These are phyloP conservation scores for Aspergillus sp. DNA, from an alignment of 2,329 filamentous ascomycete species.

Conservation along the genomic window DNA sequence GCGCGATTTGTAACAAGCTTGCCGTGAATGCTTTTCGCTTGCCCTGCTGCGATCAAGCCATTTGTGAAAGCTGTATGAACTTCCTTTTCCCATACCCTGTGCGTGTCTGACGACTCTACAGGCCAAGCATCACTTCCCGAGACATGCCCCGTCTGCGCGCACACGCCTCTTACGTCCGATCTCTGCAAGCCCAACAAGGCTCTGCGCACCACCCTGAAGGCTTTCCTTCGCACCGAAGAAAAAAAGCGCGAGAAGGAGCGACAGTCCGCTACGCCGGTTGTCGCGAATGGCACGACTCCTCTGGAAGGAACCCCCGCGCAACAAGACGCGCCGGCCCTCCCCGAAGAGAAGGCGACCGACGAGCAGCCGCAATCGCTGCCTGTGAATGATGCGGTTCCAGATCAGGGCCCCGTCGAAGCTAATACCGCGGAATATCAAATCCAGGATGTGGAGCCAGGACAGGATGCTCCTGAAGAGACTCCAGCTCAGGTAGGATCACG, in stretches of 20 bases:
- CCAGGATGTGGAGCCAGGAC: slow-evolving; percentile 8
- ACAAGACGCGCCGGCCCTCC: slow-evolving; percentile 17
- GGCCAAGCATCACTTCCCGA: slow-evolving; percentile 73
- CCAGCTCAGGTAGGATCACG: slow-evolving; percentile 19
- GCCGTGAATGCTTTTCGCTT: slow-evolving; percentile 88
- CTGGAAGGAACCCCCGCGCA: slow-evolving; percentile 19
- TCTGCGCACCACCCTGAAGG: slow-evolving; percentile 86
- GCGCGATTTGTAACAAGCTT: slow-evolving; percentile 87
- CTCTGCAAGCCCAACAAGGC: slow-evolving; percentile 88
- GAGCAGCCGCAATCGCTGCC: slow-evolving; percentile 5
- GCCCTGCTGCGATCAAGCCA: slow-evolving; percentile 92
- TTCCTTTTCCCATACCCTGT: not conserved
- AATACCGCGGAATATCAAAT: slow-evolving; percentile 5
- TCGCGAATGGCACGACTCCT: slow-evolving; percentile 25
- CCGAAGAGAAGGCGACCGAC: slow-evolving; percentile 13
- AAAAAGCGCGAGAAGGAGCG: slow-evolving; percentile 76
- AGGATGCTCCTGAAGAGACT: slow-evolving; percentile 5
- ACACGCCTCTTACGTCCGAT: slow-evolving; percentile 80
- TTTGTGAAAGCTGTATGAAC: slow-evolving; percentile 80
- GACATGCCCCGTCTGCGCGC: slow-evolving; percentile 89
- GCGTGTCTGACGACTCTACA: slow-evolving; percentile 45
- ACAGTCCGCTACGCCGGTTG: slow-evolving; percentile 33
- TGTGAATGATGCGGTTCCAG: slow-evolving; percentile 10
- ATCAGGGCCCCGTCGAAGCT: slow-evolving; percentile 15
- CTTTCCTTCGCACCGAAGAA: slow-evolving; percentile 86